A percentile compares a stretch with the other conserved stretches of the same genome.
Conservation (phyloP, 2,329 filamentous ascomycete species). For the Penicillium decumbens region DNA sequence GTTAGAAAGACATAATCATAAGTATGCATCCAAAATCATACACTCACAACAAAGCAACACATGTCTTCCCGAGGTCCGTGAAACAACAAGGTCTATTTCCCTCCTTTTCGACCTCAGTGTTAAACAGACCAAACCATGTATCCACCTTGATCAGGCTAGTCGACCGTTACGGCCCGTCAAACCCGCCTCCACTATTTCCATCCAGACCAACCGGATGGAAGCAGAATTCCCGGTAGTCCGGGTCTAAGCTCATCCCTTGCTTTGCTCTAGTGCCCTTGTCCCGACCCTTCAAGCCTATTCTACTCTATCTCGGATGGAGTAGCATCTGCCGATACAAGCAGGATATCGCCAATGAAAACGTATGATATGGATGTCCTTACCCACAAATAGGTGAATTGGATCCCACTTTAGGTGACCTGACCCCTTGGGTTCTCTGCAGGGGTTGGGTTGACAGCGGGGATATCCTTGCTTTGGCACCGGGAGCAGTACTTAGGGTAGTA, state of each 20-base stretch:
- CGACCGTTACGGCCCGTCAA: constrained; percentile 13
- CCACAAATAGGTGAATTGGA: not conserved
- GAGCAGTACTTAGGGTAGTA: not conserved
- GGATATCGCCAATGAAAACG: not conserved
- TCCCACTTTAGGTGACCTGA: not conserved
- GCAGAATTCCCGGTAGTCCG: constrained; percentile 3
- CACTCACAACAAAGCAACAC: not conserved
- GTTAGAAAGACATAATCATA: not conserved
- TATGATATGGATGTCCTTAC: no score
- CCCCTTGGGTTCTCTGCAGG: not conserved
- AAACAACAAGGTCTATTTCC: not conserved
- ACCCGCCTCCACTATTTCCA: not conserved
- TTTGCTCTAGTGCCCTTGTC: not conserved
- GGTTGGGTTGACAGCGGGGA: not conserved
- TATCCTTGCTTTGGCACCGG: not conserved
- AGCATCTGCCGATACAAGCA: not conserved
- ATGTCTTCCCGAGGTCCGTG: no score
- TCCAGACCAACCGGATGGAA: constrained; percentile 6
- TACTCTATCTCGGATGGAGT: not conserved
- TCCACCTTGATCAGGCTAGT: constrained; percentile 10
- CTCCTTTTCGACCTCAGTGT: not conserved
- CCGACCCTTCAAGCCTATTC: not conserved
- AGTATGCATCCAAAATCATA: not conserved
- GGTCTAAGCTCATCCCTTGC: constrained; percentile 3
- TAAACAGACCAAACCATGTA: not conserved